phyloP scores from a whole-genome alignment of 1,139 yeast species.

The Kodamaea anthophila region DNA sequence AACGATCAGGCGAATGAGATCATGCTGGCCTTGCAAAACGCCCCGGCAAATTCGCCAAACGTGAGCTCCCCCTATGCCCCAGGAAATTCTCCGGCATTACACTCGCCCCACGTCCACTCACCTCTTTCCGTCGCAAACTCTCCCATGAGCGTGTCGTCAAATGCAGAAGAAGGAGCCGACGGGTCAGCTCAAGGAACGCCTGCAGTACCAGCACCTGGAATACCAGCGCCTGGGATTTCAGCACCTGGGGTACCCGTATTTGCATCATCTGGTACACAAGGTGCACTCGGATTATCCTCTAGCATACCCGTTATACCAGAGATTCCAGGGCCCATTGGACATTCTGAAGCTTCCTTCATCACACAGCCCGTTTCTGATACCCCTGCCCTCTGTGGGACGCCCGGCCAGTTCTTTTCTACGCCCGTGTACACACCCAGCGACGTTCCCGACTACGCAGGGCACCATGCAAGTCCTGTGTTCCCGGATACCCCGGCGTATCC shows the following conservation, averaged over 20 bases:
- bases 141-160: too few species aligned
- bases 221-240: too few species aligned
- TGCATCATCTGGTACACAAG: too few species aligned
- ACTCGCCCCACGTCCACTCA: not conserved
- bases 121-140: not conserved
- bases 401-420: slow-evolving; percentile 1
- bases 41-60: not conserved
- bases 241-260: too few species aligned
- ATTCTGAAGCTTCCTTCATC: too few species aligned
- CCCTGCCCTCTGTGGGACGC: slow-evolving; percentile 1
- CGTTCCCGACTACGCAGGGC: slow-evolving; percentile 2
- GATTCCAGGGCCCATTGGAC: too few species aligned
- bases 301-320: too few species aligned
- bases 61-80: not conserved
- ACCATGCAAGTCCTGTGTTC: not conserved
- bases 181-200: not conserved
- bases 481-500: slow-evolving; percentile 4
- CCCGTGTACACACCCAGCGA: slow-evolving; percentile 3
- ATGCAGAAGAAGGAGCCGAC: not conserved
- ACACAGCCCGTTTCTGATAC: too few species aligned
- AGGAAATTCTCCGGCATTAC: not conserved
- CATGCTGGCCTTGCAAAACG: too few species aligned
- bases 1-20: too few species aligned
- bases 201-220: too few species aligned
- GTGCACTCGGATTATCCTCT: not conserved